Evolutionary conservation across 2,329 filamentous ascomycete species (phyloP).

Genomic region (Venturia asperata): DNA sequence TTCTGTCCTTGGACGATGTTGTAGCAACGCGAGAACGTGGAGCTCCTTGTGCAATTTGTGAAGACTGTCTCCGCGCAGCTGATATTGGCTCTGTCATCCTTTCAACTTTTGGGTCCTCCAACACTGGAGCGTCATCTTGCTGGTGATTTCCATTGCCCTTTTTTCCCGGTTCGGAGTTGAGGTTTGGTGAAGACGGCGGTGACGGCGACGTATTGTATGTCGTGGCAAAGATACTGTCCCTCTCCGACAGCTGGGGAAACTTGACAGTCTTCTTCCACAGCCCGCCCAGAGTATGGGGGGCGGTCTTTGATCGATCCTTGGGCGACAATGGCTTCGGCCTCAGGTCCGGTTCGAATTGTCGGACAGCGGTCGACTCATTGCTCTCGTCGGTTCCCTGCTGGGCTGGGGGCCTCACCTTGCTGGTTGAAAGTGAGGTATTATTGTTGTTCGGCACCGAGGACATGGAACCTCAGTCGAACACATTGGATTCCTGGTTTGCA

Average conservation of each 20-base stretch:
- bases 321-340: constrained; percentile 24
- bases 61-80: constrained; percentile 3
- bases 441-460: constrained; percentile 33
- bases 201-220: constrained; percentile 38
- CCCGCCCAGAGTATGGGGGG: constrained; percentile 29
- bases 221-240: constrained; percentile 58
- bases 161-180: background rate
- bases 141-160: constrained; percentile 15
- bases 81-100: constrained; percentile 8
- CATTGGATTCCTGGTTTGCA: constrained; percentile 34
- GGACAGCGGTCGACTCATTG: constrained; percentile 5
- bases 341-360: constrained; percentile 14
- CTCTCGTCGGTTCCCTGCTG: background rate
- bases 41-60: background rate
- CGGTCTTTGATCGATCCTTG: constrained; percentile 34
- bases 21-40: background rate
- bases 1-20: constrained; percentile 4
- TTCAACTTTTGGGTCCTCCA: constrained; percentile 9
- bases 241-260: constrained; percentile 50
- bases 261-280: constrained; percentile 34
- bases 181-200: constrained; percentile 8
- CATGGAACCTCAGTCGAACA: constrained; percentile 31
- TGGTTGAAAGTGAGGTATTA: constrained; percentile 35
- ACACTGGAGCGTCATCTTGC: constrained; percentile 2
- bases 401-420: constrained; percentile 28